A percentile compares a stretch with the other conserved stretches of the same genome.
These are phyloP conservation scores for Echeveria elegans DNA, from an alignment of 164 flowering plant genomes.

Conservation along the genomic window DNA sequence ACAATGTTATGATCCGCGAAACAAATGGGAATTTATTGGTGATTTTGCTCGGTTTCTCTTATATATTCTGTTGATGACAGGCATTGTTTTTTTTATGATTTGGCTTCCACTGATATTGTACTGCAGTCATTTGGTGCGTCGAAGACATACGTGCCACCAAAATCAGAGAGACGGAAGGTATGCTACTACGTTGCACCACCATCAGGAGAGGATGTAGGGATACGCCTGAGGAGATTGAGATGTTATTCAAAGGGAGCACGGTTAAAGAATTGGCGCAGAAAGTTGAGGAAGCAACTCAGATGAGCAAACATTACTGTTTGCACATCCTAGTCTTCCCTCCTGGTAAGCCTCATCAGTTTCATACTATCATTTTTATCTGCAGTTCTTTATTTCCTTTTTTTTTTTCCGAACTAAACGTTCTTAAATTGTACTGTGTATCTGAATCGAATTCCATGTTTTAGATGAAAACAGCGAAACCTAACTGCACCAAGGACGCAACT, in stretches of 20 bases:
- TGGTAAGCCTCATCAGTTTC: constrained; percentile 1
- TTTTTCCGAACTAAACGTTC: no score
- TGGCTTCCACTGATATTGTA: not conserved
- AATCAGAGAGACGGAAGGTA: constrained; percentile 52
- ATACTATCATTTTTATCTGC: not conserved
- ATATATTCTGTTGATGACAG: no score
- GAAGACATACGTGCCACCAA: constrained; percentile 33
- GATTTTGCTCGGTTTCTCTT: no score
- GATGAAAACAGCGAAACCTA: no score
- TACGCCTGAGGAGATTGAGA: constrained; percentile 23
- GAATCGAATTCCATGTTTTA: no score
- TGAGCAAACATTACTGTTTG: constrained; percentile 60
- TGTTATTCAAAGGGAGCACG: constrained; percentile 57
- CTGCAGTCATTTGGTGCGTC: constrained; percentile 55
- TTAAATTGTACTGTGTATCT: no score
- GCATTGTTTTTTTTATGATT: no score
- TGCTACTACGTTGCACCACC: constrained; percentile 39
- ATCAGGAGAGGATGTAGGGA: constrained; percentile 49
- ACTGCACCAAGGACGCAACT: no score
- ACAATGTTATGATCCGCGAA: no score
- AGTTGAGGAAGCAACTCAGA: constrained; percentile 62
- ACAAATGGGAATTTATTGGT: no score
- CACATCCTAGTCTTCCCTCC: constrained; percentile 49
- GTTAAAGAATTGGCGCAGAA: constrained; percentile 56
- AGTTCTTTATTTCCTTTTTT: not conserved